Evolutionary conservation across 2,329 filamentous ascomycete species (phyloP).

Genomic region (Colletotrichum australisinense): DNA sequence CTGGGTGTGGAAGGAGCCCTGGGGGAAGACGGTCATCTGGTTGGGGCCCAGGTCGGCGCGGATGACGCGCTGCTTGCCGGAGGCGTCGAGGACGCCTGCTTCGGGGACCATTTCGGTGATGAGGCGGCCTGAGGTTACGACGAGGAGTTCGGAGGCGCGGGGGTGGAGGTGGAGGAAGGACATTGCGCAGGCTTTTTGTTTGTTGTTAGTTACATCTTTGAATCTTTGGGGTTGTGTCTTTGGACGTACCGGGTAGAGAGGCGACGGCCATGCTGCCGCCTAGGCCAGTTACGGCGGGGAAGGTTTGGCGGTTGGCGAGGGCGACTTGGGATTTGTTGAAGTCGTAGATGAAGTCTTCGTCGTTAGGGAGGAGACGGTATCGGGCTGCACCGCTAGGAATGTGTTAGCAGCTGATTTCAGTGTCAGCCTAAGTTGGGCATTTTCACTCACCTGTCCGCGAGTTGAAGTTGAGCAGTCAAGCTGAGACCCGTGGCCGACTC

Average conservation of each 20-base stretch:
- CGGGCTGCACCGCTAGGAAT: neutral
- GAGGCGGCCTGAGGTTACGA: slow-evolving; percentile 53
- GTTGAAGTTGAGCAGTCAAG: neutral
- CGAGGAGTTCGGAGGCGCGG: slow-evolving; percentile 55
- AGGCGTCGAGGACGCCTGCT: slow-evolving; percentile 55
- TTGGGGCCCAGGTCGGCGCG: neutral
- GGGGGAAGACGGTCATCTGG: neutral
- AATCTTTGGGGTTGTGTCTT: no score
- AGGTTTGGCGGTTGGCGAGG: neutral
- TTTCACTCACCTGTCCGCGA: neutral
- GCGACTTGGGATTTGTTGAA: neutral
- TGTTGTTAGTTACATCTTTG: neutral
- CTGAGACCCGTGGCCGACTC: neutral
- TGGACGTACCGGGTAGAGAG: neutral
- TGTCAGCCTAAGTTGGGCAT: neutral
- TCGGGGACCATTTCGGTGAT: slow-evolving; percentile 56
- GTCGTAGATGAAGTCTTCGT: neutral
- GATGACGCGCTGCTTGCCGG: neutral
- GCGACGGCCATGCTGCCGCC: neutral
- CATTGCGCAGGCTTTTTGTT: slow-evolving; percentile 56
- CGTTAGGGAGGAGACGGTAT: neutral
- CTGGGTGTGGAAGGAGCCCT: neutral
- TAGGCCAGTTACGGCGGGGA: neutral
- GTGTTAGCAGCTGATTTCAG: neutral
- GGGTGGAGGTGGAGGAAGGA: slow-evolving; percentile 64